Percentiles rank a stretch among this genome's conserved stretches.
phyloP scores from a whole-genome alignment of 163 green algal species.

The Coccomyxa subellipsoidea region DNA sequence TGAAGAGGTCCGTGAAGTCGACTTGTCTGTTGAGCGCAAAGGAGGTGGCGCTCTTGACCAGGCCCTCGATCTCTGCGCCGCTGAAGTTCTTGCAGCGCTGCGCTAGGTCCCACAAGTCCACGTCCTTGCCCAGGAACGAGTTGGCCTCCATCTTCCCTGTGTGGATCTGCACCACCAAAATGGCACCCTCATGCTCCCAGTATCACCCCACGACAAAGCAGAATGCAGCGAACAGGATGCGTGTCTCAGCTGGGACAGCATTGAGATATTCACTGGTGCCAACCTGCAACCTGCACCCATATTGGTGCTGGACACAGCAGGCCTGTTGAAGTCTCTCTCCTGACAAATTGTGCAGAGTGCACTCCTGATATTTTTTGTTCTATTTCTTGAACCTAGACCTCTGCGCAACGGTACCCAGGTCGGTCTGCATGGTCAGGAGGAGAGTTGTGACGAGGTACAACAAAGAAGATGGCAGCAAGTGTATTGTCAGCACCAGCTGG shows the following conservation, averaged over 20 bases:
- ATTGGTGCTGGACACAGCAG: too few relatives aligned
- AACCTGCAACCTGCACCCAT: too few relatives aligned
- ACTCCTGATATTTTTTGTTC: neutral
- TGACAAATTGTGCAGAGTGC: neutral
- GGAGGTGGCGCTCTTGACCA: slow-evolving; percentile 89
- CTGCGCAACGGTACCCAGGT: neutral
- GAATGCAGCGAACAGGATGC: too few relatives aligned
- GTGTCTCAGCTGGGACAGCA: too few relatives aligned
- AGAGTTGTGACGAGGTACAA: too few relatives aligned
- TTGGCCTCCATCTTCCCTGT: slow-evolving; percentile 82
- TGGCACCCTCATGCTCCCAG: too few relatives aligned
- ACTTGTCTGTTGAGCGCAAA: slow-evolving; percentile 95
- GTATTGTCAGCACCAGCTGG: too few relatives aligned
- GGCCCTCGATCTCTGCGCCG: slow-evolving; percentile 95
- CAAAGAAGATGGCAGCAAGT: too few relatives aligned
- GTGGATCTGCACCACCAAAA: slow-evolving; percentile 86
- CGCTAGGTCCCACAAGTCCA: slow-evolving; percentile 84
- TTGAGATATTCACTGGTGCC: too few relatives aligned
- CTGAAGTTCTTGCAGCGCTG: slow-evolving; percentile 94
- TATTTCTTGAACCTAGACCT: neutral
- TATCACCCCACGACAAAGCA: too few relatives aligned
- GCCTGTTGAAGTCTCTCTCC: neutral
- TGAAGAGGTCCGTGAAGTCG: slow-evolving; percentile 86
- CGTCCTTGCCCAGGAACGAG: slow-evolving; percentile 78
- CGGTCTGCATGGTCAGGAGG: too few relatives aligned